Evolutionary conservation across 257 asterid genomes (phyloP).

Genomic region (Solanum stenotomum): DNA sequence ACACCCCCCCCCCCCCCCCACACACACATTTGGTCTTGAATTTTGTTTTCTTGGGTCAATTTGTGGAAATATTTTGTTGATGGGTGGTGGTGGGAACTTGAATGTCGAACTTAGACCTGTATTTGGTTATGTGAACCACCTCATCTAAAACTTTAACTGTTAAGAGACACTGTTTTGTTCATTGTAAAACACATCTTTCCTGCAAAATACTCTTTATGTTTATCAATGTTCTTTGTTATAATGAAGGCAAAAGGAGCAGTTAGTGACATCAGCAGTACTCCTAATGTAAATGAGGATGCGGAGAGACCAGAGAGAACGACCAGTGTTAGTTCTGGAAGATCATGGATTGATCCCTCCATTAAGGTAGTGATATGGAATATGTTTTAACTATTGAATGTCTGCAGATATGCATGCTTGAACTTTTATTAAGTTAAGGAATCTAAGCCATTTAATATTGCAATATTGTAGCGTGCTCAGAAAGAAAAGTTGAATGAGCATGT

Average conservation of each 20-base stretch:
- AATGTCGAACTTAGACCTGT: neutral
- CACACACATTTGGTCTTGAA: neutral
- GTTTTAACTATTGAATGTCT: neutral
- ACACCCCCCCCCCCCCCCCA: too few relatives aligned
- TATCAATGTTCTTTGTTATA: slow-evolving; percentile 4
- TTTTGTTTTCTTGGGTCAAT: neutral
- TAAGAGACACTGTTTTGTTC: neutral
- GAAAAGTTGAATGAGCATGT: slow-evolving; percentile 36
- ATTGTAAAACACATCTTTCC: neutral
- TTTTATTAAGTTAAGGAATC: neutral
- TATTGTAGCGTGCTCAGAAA: slow-evolving; percentile 40
- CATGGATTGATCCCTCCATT: slow-evolving; percentile 52
- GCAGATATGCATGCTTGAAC: neutral
- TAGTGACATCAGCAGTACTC: slow-evolving; percentile 14
- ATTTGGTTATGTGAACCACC: neutral
- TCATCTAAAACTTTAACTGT: neutral
- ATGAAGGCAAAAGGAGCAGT: slow-evolving; percentile 50
- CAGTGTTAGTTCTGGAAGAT: slow-evolving; percentile 26
- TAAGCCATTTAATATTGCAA: slow-evolving; percentile 26
- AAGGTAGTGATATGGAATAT: slow-evolving; percentile 20
- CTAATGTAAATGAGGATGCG: slow-evolving; percentile 28
- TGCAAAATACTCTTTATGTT: neutral
- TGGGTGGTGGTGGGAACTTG: neutral
- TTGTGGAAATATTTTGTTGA: neutral
- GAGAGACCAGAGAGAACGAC: slow-evolving; percentile 47